Conservation (phyloP, 2,329 filamentous ascomycete genomes). For the Didymella exigua region DNA sequence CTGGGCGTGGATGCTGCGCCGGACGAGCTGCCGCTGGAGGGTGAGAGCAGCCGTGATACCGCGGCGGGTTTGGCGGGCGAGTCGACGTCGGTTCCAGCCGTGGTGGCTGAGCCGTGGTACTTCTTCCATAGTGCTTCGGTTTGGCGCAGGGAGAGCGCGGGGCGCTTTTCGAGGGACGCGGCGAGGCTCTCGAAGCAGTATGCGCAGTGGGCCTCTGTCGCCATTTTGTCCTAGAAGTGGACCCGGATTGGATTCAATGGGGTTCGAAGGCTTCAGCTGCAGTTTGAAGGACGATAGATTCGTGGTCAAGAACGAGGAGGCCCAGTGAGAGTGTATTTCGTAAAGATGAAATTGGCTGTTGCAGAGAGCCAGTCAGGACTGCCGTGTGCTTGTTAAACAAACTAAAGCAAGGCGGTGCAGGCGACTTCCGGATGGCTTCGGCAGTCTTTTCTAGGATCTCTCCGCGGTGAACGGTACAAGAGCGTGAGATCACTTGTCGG, state of each 20-base stretch:
- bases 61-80: slow-evolving; percentile 46
- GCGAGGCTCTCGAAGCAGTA: slow-evolving; percentile 90
- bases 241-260: background rate
- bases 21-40: slow-evolving; percentile 52
- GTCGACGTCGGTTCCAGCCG: slow-evolving; percentile 18
- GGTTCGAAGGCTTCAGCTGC: no score
- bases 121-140: slow-evolving; percentile 72
- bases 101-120: slow-evolving; percentile 50
- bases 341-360: background rate
- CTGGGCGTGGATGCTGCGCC: slow-evolving; percentile 56
- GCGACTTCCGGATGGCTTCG: slow-evolving; percentile 9
- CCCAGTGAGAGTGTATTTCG: background rate
- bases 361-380: background rate
- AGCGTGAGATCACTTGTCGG: slow-evolving; percentile 25
- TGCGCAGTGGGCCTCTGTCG: slow-evolving; percentile 82
- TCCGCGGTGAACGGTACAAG: slow-evolving; percentile 34
- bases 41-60: slow-evolving; percentile 52
- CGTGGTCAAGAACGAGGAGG: background rate
- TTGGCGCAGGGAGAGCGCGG: slow-evolving; percentile 68
- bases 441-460: slow-evolving; percentile 11
- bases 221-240: slow-evolving; percentile 64
- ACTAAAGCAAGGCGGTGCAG: slow-evolving; percentile 8
- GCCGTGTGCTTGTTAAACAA: slow-evolving; percentile 15
- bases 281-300: no score
- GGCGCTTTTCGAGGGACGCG: slow-evolving; percentile 73